Evolutionary conservation across 208 protist genomes (phyloP), one percentile per base, ranked within the genome.

Genomic region (Leishmania aethiopica): DNA sequence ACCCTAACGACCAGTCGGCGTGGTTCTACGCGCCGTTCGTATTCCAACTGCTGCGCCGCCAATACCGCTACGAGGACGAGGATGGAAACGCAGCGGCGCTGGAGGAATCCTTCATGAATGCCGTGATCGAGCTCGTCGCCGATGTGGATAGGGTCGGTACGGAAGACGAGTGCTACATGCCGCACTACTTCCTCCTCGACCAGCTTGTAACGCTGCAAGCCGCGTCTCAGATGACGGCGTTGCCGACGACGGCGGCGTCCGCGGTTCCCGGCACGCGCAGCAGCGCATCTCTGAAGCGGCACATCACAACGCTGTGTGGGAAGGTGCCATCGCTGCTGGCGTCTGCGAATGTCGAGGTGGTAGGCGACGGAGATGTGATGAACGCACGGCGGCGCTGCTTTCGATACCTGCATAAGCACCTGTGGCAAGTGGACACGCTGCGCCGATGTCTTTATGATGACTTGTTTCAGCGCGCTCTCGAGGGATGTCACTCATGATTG

Each of bases 1-100:
- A 97, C 77, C 94, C 95, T 51, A 90, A 91, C 76, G 95, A 98
- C 75, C 95, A 98, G 80, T 92, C 94, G 15, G 93, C 92, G 35
- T 98, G 92, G 92, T 95, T 96, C 74, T 98, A 97, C 77, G 95
- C 90, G 0, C 82, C 86, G 19, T 96, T 95, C 85, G 74, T 91
- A 25, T 70, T 91, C 1, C 67, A 88, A 10, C 55, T 92, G 74
- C 67, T 89, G 60, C 81, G 57, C 15, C 53, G 45, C 3, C 45
- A 47, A 15, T 71, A 51, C 67, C 3, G 42, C 51, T 2, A 1
- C 40, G 57, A 42, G 10, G 17, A 37, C 25, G 77, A 79, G 28
- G 47, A 37, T 0, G 82, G 76, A 17, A 47, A 28, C 0, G 82
- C 77, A 11, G 51, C 7, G 1, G 86, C 91, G 42, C 70, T 95